Percentiles rank a stretch among this genome's conserved stretches.
These are phyloP conservation scores for Rhynchospora tenuis DNA, from an alignment of 176 grass and related monocot species.

Conservation along the genomic window DNA sequence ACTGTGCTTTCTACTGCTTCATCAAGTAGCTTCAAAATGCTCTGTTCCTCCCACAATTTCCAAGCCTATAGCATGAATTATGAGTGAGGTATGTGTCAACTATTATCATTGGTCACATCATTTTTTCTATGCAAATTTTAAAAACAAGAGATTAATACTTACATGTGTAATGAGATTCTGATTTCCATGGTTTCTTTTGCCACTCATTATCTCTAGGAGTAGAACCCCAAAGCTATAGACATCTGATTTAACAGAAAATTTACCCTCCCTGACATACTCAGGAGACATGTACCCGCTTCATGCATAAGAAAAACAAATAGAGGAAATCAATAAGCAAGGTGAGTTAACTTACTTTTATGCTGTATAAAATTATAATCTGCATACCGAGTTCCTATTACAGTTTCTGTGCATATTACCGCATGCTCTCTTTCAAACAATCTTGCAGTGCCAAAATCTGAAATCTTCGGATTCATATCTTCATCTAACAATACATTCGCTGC, in stretches of 20 bases:
- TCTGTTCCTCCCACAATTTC: not conserved
- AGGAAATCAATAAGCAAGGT: not conserved
- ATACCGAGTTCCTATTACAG: constrained; percentile 44
- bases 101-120: not conserved
- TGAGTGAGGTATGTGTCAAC: not conserved
- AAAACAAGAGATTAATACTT: not conserved
- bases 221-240: constrained; percentile 53
- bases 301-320: not conserved
- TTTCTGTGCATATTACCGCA: constrained; percentile 26
- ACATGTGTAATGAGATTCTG: constrained; percentile 43
- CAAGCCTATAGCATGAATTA: not conserved
- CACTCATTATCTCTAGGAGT: constrained; percentile 34
- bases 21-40: not conserved
- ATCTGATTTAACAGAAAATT: constrained; percentile 48
- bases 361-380: not conserved
- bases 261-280: constrained; percentile 18
- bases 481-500: constrained; percentile 56
- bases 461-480: constrained; percentile 50
- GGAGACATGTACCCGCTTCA: constrained; percentile 14
- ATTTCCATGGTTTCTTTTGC: constrained; percentile 23
- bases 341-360: not conserved
- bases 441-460: constrained; percentile 61
- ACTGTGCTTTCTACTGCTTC: not conserved
- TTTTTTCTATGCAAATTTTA: not conserved
- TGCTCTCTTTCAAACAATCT: constrained; percentile 19